A percentile compares a stretch with the other conserved stretches of the same genome.
These are phyloP conservation scores for Scenedesmus sp. DNA, from an alignment of 163 green algal species.

Conservation along the genomic window DNA sequence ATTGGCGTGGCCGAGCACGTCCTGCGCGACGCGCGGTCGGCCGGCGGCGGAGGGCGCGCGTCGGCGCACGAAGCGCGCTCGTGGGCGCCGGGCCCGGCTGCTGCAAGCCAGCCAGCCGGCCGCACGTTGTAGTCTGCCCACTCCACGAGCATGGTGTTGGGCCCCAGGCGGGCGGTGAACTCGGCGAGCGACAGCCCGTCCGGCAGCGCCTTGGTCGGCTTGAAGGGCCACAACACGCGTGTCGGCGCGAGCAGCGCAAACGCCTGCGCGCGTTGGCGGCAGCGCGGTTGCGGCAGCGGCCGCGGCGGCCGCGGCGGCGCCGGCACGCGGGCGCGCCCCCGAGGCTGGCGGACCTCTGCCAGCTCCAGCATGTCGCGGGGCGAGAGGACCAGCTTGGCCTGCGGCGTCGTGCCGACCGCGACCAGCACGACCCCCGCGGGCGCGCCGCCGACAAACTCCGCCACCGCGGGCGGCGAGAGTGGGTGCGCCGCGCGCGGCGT, in stretches of 20 bases:
- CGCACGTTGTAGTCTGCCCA: constrained; percentile 43
- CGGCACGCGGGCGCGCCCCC: too few species aligned
- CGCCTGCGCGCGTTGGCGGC: too few species aligned
- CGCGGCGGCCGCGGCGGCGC: too few species aligned
- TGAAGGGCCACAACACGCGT: constrained; percentile 27
- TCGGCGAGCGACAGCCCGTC: not conserved
- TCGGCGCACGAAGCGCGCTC: too few species aligned
- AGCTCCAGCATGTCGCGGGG: not conserved
- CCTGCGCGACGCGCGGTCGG: too few species aligned
- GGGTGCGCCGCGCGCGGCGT: not conserved
- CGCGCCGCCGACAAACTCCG: not conserved
- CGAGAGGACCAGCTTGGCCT: not conserved
- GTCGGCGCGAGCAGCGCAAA: constrained; percentile 27
- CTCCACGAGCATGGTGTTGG: constrained; percentile 14
- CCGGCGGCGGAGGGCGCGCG: too few species aligned
- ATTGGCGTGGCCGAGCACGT: constrained; percentile 31
- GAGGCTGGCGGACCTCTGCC: too few species aligned
- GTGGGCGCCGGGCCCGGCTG: too few species aligned
- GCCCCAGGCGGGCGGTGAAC: constrained; percentile 1
- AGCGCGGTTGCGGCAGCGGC: too few species aligned
- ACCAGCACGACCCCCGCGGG: not conserved
- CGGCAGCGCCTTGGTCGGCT: not conserved
- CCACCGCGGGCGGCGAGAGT: not conserved
- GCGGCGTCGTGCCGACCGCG: not conserved
- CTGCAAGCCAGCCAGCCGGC: too few species aligned